Evolutionary conservation across 345 rosid species (phyloP).

Genomic region (Salix arbutifolia): DNA sequence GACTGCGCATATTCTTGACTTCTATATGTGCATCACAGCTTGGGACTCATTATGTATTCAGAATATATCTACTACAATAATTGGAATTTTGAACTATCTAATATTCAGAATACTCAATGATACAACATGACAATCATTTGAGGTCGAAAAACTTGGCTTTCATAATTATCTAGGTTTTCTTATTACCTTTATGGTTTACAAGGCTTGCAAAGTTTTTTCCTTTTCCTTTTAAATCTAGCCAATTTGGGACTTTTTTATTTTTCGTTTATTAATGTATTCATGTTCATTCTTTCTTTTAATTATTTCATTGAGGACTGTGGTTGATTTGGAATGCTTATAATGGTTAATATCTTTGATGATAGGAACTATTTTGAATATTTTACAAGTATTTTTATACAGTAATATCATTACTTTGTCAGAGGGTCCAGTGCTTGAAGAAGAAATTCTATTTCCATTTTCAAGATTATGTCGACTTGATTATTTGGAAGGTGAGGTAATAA

Average conservation of each 20-base stretch:
- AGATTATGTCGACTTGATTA: slow-evolving; percentile 88
- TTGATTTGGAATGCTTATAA: not conserved
- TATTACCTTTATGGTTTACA: no score
- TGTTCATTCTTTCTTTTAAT: no score
- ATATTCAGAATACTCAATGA: no score
- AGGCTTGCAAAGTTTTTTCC: not conserved
- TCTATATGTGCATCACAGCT: no score
- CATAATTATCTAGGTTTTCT: no score
- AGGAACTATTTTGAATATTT: not conserved
- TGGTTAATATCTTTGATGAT: not conserved
- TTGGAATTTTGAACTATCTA: no score
- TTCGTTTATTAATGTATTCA: not conserved
- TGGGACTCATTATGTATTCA: no score
- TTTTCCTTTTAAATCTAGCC: not conserved
- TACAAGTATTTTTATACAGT: not conserved
- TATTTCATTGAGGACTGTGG: not conserved
- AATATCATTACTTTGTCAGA: slow-evolving; percentile 40
- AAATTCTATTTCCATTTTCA: slow-evolving; percentile 91
- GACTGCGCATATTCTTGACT: not conserved
- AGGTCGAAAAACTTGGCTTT: no score
- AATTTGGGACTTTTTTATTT: not conserved
- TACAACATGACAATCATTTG: no score
- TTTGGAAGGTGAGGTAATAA: slow-evolving; percentile 66
- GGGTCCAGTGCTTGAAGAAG: slow-evolving; percentile 80
- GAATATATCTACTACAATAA: no score